Base-by-base conservation (phyloP, 768 basidiomycete genomes). In the Psilocybe subaeruginosa region DNA sequence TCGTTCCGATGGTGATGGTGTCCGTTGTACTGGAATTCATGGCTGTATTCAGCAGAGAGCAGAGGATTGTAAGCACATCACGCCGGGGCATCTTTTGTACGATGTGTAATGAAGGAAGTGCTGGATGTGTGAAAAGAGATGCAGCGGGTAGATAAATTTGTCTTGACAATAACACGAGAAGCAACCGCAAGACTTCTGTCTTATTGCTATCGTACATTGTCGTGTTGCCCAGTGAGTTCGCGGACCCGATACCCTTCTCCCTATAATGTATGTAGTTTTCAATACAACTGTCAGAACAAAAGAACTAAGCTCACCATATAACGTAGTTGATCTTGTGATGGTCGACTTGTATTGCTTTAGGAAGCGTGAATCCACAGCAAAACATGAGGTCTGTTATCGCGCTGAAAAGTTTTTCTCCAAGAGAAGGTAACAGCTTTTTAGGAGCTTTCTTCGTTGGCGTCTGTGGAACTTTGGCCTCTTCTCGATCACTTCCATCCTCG, bases 161-260 rank as follows among this genome's bases (percentile, higher is more conserved):
- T 23, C 91, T 87, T 6, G 97, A 97, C 19, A 98, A 82, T 2
- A 98, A 79, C 54, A 97, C 84, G 41, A 95, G 87, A 48, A 99
- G 80, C 43, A 98, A 86, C 29, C 94, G 92, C 0, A 99, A 80
- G 39, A 98, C 90, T 77, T 98, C 95, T 2, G 86, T 87, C 71
- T 91, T 95, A 78, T 95, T 93, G 54, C 76, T 78, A 69, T 97
- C 94, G 64, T 82, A 82, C 66, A 76, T 78, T 0, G 88, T 89
- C 7, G 86, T 83, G 70, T 92, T 89, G 8, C 68, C 69, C 23
- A 70, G 56, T 6, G 69, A 68, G 39, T 83, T 78, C 2, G 94
- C 93, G 2, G 94, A 94, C 11, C 97, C 97, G 23, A 99, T 85
- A 11, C 97, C 97, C 69, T 91, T 94, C 79, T 97, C 95, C 97